Conservation (phyloP, 2,329 filamentous ascomycete species). For the Fusarium brevicatenulatum region DNA sequence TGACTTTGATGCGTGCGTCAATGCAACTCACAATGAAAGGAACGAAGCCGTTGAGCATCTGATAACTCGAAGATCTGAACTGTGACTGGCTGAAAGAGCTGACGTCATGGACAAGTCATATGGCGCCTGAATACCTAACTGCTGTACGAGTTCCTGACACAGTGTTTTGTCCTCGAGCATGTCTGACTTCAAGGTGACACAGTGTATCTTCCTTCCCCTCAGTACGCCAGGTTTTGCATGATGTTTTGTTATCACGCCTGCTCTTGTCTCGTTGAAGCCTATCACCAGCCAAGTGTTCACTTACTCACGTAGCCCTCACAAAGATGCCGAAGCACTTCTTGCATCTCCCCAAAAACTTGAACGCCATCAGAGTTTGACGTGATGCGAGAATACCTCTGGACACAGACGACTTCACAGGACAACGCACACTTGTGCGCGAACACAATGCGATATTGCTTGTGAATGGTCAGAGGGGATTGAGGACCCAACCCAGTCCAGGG, state of each 20-base stretch:
- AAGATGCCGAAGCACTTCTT: constrained; percentile 18
- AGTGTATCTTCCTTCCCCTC: constrained; percentile 28
- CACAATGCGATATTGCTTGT: constrained; percentile 25
- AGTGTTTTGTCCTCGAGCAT: constrained; percentile 27
- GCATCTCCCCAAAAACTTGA: constrained; percentile 21
- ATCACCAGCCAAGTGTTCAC: constrained; percentile 2
- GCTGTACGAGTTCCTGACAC: constrained; percentile 34
- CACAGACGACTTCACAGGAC: not conserved
- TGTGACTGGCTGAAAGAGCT: constrained; percentile 11
- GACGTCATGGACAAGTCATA: constrained; percentile 44
- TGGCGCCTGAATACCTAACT: constrained; percentile 28
- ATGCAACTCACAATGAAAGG: not conserved
- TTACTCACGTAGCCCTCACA: not conserved
- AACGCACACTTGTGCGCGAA: constrained; percentile 16
- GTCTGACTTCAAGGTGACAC: constrained; percentile 25
- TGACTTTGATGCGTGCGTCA: not conserved
- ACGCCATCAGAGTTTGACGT: constrained; percentile 12
- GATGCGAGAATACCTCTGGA: not conserved
- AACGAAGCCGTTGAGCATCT: not conserved
- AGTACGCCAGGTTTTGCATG: not conserved
- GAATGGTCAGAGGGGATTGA: constrained; percentile 28
- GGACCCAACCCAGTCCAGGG: constrained; percentile 34
- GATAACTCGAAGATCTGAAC: constrained; percentile 18
- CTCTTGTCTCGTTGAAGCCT: constrained; percentile 7
- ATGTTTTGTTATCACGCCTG: constrained; percentile 4